A percentile compares a stretch with the other conserved stretches of the same genome.
phyloP scores from a whole-genome alignment of 2,329 filamentous ascomycete genomes.

The Phyllosticta capitalensis region DNA sequence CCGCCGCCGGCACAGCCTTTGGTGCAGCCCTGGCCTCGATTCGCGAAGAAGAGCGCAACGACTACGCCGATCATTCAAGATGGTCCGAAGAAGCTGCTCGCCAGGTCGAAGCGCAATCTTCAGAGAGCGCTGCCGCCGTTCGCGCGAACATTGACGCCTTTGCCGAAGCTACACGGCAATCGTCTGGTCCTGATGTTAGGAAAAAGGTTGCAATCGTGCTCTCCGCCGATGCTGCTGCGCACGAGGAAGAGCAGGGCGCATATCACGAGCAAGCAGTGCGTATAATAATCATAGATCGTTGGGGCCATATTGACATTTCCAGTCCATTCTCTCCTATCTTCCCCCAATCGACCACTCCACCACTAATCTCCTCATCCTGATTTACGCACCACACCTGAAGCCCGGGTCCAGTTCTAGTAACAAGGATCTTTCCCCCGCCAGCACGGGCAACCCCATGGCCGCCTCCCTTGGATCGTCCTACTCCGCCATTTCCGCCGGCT shows the following conservation, averaged over 20 bases:
- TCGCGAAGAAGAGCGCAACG: constrained; percentile 70
- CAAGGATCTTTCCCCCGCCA: constrained; percentile 35
- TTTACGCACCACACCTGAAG: constrained; percentile 68
- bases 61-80: constrained; percentile 75
- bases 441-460: constrained; percentile 21
- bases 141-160: constrained; percentile 25
- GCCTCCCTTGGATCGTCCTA: constrained; percentile 70
- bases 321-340: constrained; percentile 74
- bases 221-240: constrained; percentile 57
- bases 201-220: constrained; percentile 84
- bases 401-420: constrained; percentile 37
- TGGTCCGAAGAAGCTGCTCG: constrained; percentile 87
- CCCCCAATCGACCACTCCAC: constrained; percentile 65
- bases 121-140: constrained; percentile 25
- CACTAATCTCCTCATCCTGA: constrained; percentile 75
- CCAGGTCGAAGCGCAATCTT: constrained; percentile 28
- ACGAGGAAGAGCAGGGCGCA: constrained; percentile 3
- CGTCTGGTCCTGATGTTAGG: constrained; percentile 18
- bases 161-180: neutral
- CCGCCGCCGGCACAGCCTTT: constrained; percentile 72
- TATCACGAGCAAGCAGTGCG: constrained; percentile 45
- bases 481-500: constrained; percentile 61
- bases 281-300: neutral
- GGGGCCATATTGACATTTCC: constrained; percentile 16
- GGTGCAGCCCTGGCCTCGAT: constrained; percentile 77